These are phyloP conservation scores for Septoria petroselini DNA, from an alignment of 2,329 filamentous ascomycete genomes.

Conservation along the genomic window DNA sequence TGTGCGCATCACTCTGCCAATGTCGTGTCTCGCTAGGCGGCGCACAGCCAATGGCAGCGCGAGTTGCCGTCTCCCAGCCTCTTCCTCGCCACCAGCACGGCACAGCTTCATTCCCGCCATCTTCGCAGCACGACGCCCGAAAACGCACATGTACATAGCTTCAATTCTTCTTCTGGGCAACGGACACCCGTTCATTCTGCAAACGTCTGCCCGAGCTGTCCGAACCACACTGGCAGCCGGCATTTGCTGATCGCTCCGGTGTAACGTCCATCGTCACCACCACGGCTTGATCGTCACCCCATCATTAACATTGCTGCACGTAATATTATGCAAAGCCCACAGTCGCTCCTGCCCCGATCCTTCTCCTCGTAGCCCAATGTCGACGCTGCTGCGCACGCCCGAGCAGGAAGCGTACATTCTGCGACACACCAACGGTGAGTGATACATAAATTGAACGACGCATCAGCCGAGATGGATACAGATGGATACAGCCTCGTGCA, in stretches of 20 bases:
- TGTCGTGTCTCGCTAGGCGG: not conserved
- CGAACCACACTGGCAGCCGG: constrained; percentile 3
- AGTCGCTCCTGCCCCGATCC: not conserved
- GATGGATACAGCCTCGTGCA: constrained; percentile 4
- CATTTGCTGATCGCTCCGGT: constrained; percentile 12
- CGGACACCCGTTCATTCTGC: constrained; percentile 5
- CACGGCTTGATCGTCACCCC: not conserved
- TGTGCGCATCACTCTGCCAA: not conserved
- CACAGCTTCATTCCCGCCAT: constrained; percentile 3
- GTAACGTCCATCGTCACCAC: not conserved
- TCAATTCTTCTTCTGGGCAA: not conserved
- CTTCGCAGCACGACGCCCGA: not conserved
- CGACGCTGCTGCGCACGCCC: constrained; percentile 8
- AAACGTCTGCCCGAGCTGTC: constrained; percentile 8
- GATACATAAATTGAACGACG: not conserved
- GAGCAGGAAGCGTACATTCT: constrained; percentile 15
- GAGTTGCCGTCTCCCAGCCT: constrained; percentile 6
- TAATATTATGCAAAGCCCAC: not conserved
- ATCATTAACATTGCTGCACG: not conserved
- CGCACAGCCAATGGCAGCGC: constrained; percentile 1
- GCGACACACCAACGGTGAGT: constrained; percentile 27
- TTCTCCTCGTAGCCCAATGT: constrained; percentile 9
- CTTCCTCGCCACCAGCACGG: constrained; percentile 6
- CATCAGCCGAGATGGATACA: not conserved
- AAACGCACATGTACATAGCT: not conserved